These are phyloP conservation scores for Domatiomyces catenatus DNA, from an alignment of 2,329 filamentous ascomycete species.

Conservation along the genomic window DNA sequence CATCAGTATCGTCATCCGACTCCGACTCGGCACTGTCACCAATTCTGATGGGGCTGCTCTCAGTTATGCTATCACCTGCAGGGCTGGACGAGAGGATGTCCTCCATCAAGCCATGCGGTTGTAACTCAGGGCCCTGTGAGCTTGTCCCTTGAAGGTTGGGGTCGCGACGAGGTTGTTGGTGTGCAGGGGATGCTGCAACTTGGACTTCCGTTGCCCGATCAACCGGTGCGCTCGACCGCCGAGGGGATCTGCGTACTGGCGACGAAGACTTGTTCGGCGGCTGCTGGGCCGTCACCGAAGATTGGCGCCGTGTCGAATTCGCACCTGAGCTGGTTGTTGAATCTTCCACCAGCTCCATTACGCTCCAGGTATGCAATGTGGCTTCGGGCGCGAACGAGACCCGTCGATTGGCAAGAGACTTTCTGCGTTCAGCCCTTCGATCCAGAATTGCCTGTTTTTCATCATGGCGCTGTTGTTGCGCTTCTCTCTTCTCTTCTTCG, in stretches of 20 bases:
- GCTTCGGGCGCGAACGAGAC: conserved; percentile 97
- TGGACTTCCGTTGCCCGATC: conserved; percentile 45
- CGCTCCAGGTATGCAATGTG: conserved; percentile 92
- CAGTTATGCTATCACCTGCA: conserved; percentile 21
- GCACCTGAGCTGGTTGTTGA: conserved; percentile 62
- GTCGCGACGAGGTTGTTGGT: conserved; percentile 48
- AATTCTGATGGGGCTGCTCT: conserved; percentile 30
- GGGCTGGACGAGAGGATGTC: conserved; percentile 62
- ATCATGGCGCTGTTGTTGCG: conserved; percentile 43
- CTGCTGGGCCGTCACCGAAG: conserved; percentile 35
- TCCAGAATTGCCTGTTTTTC: conserved; percentile 49
- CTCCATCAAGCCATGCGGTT: conserved; percentile 30
- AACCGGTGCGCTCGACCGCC: conserved; percentile 40
- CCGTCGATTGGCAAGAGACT: conserved; percentile 80
- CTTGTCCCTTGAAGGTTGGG: conserved; percentile 36
- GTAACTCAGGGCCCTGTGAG: conserved; percentile 39
- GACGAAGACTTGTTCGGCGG: conserved; percentile 8
- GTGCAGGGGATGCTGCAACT: conserved; percentile 44
- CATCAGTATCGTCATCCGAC: conserved; percentile 43
- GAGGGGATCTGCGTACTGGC: conserved; percentile 4
- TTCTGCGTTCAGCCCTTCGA: conserved; percentile 72
- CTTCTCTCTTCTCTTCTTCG: conserved; percentile 52
- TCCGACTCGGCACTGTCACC: conserved; percentile 35
- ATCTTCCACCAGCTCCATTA: conserved; percentile 76
- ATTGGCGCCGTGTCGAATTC: conserved; percentile 60